Evolutionary conservation across 163 green algal genomes (phyloP).

Genomic region (Volvox carteri): DNA sequence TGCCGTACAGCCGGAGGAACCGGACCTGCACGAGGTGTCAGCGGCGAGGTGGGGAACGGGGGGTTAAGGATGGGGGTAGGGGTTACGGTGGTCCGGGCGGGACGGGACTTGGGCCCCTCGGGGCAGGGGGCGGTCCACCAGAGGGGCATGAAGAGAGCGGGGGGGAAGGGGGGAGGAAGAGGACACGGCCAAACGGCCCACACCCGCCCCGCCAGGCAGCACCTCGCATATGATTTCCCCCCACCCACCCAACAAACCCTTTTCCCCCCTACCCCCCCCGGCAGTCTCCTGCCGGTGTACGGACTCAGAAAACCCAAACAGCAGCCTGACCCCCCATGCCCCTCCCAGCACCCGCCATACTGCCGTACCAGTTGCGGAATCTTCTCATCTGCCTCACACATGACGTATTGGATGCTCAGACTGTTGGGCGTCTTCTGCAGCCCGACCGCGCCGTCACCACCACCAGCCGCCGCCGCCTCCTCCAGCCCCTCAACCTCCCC

Average conservation of each 20-base stretch:
- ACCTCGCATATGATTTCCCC: no score
- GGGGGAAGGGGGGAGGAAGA: background rate
- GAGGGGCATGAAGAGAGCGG: no score
- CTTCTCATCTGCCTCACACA: slow-evolving; percentile 77
- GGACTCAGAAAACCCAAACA: no score
- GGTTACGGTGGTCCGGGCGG: background rate
- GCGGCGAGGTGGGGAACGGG: background rate
- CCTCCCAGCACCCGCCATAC: background rate
- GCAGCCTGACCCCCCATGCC: no score
- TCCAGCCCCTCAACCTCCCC: background rate
- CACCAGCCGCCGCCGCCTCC: slow-evolving; percentile 49
- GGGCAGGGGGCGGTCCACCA: no score
- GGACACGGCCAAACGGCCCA: no score
- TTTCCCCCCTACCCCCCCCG: no score
- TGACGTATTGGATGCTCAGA: slow-evolving; percentile 75
- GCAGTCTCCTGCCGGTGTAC: no score
- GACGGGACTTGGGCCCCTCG: background rate
- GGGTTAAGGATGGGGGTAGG: background rate
- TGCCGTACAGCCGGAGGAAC: slow-evolving; percentile 74
- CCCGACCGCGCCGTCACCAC: slow-evolving; percentile 23
- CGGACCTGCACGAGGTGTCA: slow-evolving; percentile 55
- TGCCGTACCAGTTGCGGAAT: slow-evolving; percentile 76
- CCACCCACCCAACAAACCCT: no score
- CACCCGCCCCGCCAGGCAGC: no score
- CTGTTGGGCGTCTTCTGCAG: slow-evolving; percentile 79